phyloP scores from a whole-genome alignment of 75 land plant species.

The Picea sitchensis region DNA sequence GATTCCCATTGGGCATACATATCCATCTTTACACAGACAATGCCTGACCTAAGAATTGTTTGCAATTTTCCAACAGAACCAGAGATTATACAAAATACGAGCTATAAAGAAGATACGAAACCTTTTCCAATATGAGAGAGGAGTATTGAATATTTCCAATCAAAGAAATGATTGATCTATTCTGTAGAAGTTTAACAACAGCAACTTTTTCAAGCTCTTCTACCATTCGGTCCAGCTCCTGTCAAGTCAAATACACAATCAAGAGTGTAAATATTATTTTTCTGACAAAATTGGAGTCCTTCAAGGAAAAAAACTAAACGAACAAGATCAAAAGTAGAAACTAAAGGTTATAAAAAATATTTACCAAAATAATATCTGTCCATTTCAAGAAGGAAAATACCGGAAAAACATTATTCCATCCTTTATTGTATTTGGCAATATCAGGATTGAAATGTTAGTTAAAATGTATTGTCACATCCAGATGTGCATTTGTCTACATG shows the following conservation, averaged over 20 bases:
- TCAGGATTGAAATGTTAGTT: too few species aligned
- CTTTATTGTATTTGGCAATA: too few species aligned
- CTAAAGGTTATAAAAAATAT: background rate
- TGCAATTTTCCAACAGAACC: background rate
- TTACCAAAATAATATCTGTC: too few species aligned
- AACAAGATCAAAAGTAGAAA: background rate
- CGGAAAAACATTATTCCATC: too few species aligned
- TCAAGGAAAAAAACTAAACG: background rate
- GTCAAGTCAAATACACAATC: conserved; percentile 12
- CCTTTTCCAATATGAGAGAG: conserved; percentile 89
- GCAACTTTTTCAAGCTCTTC: conserved; percentile 85
- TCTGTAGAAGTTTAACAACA: conserved; percentile 77
- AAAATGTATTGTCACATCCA: too few species aligned
- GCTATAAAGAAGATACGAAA: conserved; percentile 3
- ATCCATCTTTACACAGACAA: background rate
- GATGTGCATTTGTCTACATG: too few species aligned
- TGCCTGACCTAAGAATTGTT: background rate
- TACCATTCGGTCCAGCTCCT: conserved; percentile 90
- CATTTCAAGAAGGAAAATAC: too few species aligned
- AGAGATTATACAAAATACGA: background rate
- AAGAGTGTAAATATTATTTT: background rate
- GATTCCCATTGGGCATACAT: background rate
- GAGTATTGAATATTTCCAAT: conserved; percentile 93
- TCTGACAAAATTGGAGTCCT: background rate
- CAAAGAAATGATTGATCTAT: conserved; percentile 88